Conservation (phyloP, 2,329 filamentous ascomycete genomes). For the Colletotrichum filicis region DNA sequence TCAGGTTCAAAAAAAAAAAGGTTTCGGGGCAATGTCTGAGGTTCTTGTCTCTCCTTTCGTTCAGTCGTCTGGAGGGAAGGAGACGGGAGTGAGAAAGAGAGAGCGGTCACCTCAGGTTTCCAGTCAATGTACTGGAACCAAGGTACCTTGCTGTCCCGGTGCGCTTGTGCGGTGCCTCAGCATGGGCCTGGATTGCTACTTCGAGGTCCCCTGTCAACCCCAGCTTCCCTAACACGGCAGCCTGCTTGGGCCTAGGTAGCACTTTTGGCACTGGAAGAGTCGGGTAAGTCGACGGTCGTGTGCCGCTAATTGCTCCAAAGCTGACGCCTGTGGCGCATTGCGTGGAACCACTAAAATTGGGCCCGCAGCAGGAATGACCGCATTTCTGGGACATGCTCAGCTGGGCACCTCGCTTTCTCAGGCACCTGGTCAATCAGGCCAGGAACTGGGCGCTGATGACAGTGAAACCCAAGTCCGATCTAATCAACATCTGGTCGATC, state of each 20-base stretch:
- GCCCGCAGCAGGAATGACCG: conserved; percentile 6
- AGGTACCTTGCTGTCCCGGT: no score
- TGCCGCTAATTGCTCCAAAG: neutral
- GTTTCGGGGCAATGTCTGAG: neutral
- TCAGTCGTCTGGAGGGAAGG: neutral
- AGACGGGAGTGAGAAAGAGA: neutral
- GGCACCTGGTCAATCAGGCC: neutral
- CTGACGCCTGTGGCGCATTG: conserved; percentile 11
- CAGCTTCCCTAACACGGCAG: no score
- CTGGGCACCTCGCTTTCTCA: neutral
- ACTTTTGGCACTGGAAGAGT: neutral
- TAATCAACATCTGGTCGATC: neutral
- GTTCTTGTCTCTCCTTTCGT: neutral
- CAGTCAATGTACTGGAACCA: neutral
- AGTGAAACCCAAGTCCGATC: neutral
- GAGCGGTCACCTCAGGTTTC: neutral
- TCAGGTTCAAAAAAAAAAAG: conserved; percentile 6
- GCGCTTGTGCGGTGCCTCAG: neutral
- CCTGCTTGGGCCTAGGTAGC: neutral
- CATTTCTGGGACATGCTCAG: neutral
- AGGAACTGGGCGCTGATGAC: neutral
- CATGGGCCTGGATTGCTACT: neutral
- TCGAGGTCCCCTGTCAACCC: neutral
- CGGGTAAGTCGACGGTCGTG: neutral
- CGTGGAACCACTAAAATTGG: neutral